Conservation (phyloP, 768 basidiomycete genomes). For the Lentinus brumalis region DNA sequence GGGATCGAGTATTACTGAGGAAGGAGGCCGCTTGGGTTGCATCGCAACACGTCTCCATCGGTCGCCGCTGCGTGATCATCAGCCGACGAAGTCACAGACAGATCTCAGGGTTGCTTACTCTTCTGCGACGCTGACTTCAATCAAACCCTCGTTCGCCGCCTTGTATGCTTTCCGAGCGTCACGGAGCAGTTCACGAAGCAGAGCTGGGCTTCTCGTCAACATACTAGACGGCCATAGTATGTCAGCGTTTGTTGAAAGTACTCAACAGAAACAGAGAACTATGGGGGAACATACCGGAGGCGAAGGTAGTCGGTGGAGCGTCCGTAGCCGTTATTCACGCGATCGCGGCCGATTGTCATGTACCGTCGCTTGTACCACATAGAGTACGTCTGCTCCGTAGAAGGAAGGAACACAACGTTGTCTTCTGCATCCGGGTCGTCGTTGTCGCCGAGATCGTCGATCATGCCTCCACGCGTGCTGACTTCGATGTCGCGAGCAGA, state of each 20-base stretch:
- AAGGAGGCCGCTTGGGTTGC: conserved; percentile 64
- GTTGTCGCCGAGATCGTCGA: not conserved
- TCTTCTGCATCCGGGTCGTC: conserved; percentile 2
- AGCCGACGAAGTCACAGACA: not conserved
- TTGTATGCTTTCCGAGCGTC: conserved; percentile 56
- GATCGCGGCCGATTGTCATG: conserved; percentile 34
- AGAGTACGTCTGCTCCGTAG: conserved; percentile 39
- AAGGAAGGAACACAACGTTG: conserved; percentile 42
- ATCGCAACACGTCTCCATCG: conserved; percentile 58
- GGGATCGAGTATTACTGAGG: conserved; percentile 71
- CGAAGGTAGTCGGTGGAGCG: conserved; percentile 40
- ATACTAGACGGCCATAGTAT: conserved; percentile 40
- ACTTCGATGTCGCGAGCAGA: conserved; percentile 27
- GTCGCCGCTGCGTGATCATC: conserved; percentile 21
- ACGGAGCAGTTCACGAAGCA: conserved; percentile 54
- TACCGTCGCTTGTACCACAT: conserved; percentile 49
- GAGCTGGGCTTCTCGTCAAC: conserved; percentile 43
- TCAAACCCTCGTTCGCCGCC: conserved; percentile 50
- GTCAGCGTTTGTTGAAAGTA: not conserved
- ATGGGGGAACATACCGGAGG: conserved; percentile 41
- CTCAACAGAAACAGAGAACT: not conserved
- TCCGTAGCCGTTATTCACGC: conserved; percentile 37
- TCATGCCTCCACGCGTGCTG: conserved; percentile 10
- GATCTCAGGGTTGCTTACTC: conserved; percentile 27
- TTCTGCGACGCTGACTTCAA: conserved; percentile 56